These are phyloP conservation scores for Sporobolomyces roseus DNA, from an alignment of 768 basidiomycete genomes.

Conservation along the genomic window DNA sequence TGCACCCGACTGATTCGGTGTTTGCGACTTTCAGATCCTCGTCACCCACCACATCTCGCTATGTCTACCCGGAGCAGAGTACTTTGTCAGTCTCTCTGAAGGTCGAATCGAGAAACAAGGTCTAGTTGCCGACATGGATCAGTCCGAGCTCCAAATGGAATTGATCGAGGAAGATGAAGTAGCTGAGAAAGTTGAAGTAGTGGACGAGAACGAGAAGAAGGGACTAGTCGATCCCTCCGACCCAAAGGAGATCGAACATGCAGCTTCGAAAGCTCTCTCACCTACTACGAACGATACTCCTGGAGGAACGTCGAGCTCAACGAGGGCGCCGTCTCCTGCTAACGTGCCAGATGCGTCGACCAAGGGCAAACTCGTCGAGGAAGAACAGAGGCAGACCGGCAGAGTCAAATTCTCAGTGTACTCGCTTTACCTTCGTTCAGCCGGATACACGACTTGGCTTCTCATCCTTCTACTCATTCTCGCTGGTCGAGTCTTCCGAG, in stretches of 20 bases:
- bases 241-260: conserved; percentile 8
- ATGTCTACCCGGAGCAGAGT: conserved; percentile 38
- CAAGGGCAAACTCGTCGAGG: conserved; percentile 35
- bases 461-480: conserved; percentile 24
- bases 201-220: background rate
- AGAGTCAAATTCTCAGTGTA: conserved; percentile 41
- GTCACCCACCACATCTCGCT: conserved; percentile 44
- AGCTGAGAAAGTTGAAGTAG: conserved; percentile 3
- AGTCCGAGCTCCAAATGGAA: conserved; percentile 22
- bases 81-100: conserved; percentile 36
- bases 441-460: conserved; percentile 32
- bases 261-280: background rate
- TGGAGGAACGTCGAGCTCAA: background rate
- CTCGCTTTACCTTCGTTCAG: conserved; percentile 37
- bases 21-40: conserved; percentile 46
- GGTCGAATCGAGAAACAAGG: conserved; percentile 40
- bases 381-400: conserved; percentile 34
- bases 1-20: conserved; percentile 67
- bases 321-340: background rate
- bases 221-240: background rate
- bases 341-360: background rate
- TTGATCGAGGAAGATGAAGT: conserved; percentile 27
- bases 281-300: background rate
- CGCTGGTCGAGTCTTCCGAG: conserved; percentile 14
- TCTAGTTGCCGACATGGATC: conserved; percentile 30